phyloP scores from a whole-genome alignment of 2,329 filamentous ascomycete species.

The Leptographium wingfieldii region DNA sequence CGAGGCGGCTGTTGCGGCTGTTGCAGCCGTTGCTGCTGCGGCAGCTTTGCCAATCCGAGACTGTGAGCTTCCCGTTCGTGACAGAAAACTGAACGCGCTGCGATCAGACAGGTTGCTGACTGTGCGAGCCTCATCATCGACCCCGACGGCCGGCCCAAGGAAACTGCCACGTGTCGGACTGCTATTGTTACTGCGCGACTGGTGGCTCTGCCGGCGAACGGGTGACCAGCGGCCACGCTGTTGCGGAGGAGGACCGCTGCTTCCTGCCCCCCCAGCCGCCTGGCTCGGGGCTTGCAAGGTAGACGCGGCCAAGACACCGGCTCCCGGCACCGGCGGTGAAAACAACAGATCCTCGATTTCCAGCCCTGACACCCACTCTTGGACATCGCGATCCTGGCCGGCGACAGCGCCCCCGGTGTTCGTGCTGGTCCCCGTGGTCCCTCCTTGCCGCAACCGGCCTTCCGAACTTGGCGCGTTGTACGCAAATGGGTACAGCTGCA shows the following conservation, averaged over 20 bases:
- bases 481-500: constrained; percentile 11
- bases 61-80: constrained; percentile 15
- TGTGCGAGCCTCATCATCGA: constrained; percentile 38
- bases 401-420: background rate
- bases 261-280: background rate
- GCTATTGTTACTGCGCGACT: constrained; percentile 15
- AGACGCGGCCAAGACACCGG: constrained; percentile 3
- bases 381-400: constrained; percentile 38
- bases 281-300: constrained; percentile 1
- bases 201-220: constrained; percentile 23
- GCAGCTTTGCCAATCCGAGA: constrained; percentile 19
- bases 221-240: constrained; percentile 25
- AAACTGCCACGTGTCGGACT: constrained; percentile 10
- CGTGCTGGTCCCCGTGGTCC: background rate
- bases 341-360: constrained; percentile 42
- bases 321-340: constrained; percentile 18
- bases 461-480: constrained; percentile 28
- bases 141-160: background rate
- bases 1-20: background rate
- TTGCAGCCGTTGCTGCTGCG: no score
- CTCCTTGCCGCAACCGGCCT: background rate
- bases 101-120: constrained; percentile 45
- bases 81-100: constrained; percentile 28
- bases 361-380: constrained; percentile 44
- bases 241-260: background rate